Evolutionary conservation across 148 eudicot genomes (phyloP).

Genomic region (Beta vulgaris): DNA sequence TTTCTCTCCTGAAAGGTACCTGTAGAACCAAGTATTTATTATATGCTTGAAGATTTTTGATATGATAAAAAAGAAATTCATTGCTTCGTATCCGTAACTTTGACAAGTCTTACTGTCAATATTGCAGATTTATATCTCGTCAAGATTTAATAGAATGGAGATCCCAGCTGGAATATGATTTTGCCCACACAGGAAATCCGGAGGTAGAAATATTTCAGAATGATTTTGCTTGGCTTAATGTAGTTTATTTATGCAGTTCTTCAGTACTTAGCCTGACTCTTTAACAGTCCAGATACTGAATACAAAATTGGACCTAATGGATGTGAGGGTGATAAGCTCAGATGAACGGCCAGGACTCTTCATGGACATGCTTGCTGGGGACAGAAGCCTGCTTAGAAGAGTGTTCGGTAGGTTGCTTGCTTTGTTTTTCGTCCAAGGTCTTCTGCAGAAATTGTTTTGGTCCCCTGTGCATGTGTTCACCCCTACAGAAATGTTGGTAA

Average conservation of each 20-base stretch:
- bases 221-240: background rate
- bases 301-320: constrained; percentile 70
- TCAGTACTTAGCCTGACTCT: constrained; percentile 49
- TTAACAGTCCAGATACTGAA: constrained; percentile 96
- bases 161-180: constrained; percentile 81
- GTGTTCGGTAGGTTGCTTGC: constrained; percentile 67
- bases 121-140: constrained; percentile 60
- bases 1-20: constrained; percentile 87
- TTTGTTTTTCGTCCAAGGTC: constrained; percentile 19
- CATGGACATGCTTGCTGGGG: constrained; percentile 68
- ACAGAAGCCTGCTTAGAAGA: constrained; percentile 70
- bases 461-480: background rate
- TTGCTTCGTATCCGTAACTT: background rate
- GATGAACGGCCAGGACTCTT: constrained; percentile 52
- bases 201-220: constrained; percentile 50
- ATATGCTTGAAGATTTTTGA: background rate
- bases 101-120: constrained; percentile 15
- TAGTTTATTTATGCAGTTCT: background rate
- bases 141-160: constrained; percentile 85
- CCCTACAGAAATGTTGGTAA: background rate
- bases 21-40: background rate
- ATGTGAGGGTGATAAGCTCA: constrained; percentile 59
- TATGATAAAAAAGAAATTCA: background rate
- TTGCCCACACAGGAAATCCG: constrained; percentile 42
- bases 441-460: background rate